Base-by-base conservation (phyloP, 176 grass and related monocot species). In the Lolium perenne region DNA sequence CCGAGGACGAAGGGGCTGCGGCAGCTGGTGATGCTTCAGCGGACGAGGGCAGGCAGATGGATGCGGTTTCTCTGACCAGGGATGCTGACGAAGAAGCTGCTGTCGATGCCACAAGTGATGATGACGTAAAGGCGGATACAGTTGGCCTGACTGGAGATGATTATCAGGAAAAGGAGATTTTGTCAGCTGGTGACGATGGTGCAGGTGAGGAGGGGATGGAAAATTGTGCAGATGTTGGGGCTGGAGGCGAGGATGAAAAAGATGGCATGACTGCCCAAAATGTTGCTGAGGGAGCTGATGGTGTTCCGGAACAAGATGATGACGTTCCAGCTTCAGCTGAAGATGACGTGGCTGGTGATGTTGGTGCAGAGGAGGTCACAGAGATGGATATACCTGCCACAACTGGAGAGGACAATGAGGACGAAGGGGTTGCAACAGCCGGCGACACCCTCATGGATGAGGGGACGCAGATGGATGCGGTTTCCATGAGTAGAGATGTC, bases 221-320 rank as follows among this genome's bases (percentile, higher is more conserved):
- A 51, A 87, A 78, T 71, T 55, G 20, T 84, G 72, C 25, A 18
- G 53, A 45, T 50, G 65, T 53, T 23, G 58, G 4, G 5, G 81
- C 80, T 76, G 84, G 54, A 49, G 75, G 53, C 65, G 82, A 91
- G 20, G 93, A 77, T 56, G 85, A 55, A 76, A 84, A 53, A 47
- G 72, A 87, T 67, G 76, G 17, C 64, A 67, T 38, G 81, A 59
- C 17, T 56, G 55, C 41, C 71, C 57, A 74, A 61, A 60, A 64
- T 65, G 54, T 35, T 25, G 49, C 50, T 74, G 85, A 87, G 43
- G 67, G 80, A 83, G 80, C 76, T 84, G 84, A 76, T 77, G 62
- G 58, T 65, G 72, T 85, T 54, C 20, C 20, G 5, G 80, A 67
- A 66, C 80, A 84, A 80, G 63, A 66, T 84, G 80, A 66, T 77